Base-by-base conservation (phyloP, 73 alveolate genomes). In the Halteria grandinella region DNA sequence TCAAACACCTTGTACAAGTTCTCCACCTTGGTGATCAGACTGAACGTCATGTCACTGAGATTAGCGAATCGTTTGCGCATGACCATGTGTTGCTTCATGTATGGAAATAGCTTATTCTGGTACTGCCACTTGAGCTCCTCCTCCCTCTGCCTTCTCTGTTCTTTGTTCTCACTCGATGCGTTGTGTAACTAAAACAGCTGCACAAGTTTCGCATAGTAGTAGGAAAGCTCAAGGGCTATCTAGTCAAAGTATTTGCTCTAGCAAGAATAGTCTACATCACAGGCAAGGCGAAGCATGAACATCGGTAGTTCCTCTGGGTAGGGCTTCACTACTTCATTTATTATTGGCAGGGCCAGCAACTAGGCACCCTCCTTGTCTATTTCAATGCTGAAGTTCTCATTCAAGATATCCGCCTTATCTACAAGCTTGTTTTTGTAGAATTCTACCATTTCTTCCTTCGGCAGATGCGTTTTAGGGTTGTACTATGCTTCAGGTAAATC, bases 1-100 rank as follows among this genome's bases (percentile, higher is more conserved):
- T 87, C 95, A 62, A 87, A 87, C 21, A 87, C 81, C 78, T 79
- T 81, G 50, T 87, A 87, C 28, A 87, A 49, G 8, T 72, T 79
- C 50, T 73, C 95, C n/a, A 69, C 64, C 23, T 63, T 34, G 36
- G 89, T 85, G 20, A 87, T 20, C 33, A 36, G 29, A 1, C 78
- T 51, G 21, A 80, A 81, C 0, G 85, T 74, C 21, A 44, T 55
- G 28, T 81, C 76, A 15, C 29, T 39, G 2, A 41, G 33, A n/a
- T 44, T 60, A 2, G 69, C 83, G 57, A 70, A 79, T 37, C 71
- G 50, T 28, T 47, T 34, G 23, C 89, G 66, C 17, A 78, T 60
- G 39, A 24, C 41, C 57, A 87, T 6, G 25, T 72, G 33, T 12
- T 48, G 52, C 50, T 74, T 81, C 82, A 88, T 39, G 31, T 47